Base-by-base conservation (phyloP, 225 moss, liverwort and hornwort genomes). In the Physcomitrium patens region DNA sequence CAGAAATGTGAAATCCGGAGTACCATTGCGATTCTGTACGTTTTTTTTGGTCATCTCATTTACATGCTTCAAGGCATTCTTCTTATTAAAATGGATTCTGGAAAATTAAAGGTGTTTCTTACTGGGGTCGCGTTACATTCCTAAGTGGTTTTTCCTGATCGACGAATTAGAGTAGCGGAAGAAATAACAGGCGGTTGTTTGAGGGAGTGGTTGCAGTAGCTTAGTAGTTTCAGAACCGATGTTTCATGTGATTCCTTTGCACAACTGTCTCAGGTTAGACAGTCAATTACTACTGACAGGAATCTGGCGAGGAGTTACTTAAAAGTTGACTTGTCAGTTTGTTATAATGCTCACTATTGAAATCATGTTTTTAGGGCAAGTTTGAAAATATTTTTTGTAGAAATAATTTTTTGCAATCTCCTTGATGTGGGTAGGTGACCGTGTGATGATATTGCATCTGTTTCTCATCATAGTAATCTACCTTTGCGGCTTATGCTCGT, bases 201-300 rank as follows among this genome's bases (percentile, higher is more conserved):
- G 67, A 28, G 59, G 73, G 50, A 41, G 47, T n/a, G 20, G 27
- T 27, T 71, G n/a, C n/a, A 11, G 43, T 9, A 53, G 60, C 12
- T 43, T 7, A 70, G 27, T 43, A 55, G 49, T 70, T 31, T 65
- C 23, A 64, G 56, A 75, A 75, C 31, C 22, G 19, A 64, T 65
- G 65, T 49, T 51, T 15, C 43, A 59, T 16, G 50, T 59, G 43
- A 51, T 16, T 53, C 16, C 26, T 49, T 13, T 49, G 11, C 15
- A 49, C 15, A 49, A 17, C 17, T 55, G 19, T 16, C 19, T 13
- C 8, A 17, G 54, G 3, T 50, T 24, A 28, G 7, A 24, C 9
- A 19, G 44, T 19, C 58, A 20, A 65, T 17, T 12, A 9, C 18
- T 68, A 11, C 14, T 48, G 48, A 20, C 17, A 20, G n/a, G 12